phyloP scores from a whole-genome alignment of 768 basidiomycete genomes.

The Mrakia frigida region DNA sequence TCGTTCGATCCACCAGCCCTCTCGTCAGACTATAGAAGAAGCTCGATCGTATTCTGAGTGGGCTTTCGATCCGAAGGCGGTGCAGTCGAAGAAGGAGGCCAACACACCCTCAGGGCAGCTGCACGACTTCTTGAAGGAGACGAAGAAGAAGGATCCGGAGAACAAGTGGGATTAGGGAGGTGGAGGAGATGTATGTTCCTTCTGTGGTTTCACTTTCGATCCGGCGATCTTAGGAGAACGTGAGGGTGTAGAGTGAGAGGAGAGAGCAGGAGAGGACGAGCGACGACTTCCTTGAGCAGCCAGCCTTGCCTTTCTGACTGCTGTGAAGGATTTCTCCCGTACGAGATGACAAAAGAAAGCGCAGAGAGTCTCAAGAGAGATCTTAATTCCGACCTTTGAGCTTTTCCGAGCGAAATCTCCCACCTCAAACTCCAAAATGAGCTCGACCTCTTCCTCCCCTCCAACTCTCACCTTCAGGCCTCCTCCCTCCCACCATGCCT shows the following conservation, averaged over 20 bases:
- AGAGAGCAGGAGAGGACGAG: too few relatives aligned
- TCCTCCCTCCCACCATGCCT: not conserved
- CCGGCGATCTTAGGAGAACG: too few relatives aligned
- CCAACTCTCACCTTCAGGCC: not conserved
- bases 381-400: not conserved
- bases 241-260: too few relatives aligned
- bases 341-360: too few relatives aligned
- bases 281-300: too few relatives aligned
- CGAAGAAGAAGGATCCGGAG: not conserved
- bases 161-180: not conserved
- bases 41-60: constrained; percentile 3
- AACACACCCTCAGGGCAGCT: not conserved
- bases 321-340: too few relatives aligned
- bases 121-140: not conserved
- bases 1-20: not conserved
- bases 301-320: too few relatives aligned
- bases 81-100: not conserved
- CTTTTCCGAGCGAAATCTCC: not conserved
- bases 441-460: not conserved
- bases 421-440: not conserved
- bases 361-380: not conserved
- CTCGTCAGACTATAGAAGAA: constrained; percentile 10
- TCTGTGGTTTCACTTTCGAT: too few relatives aligned
- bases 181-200: too few relatives aligned
- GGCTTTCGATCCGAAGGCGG: not conserved